Evolutionary conservation across 1,284 basidiomycete species (phyloP).

Genomic region (Vanrija sp.): DNA sequence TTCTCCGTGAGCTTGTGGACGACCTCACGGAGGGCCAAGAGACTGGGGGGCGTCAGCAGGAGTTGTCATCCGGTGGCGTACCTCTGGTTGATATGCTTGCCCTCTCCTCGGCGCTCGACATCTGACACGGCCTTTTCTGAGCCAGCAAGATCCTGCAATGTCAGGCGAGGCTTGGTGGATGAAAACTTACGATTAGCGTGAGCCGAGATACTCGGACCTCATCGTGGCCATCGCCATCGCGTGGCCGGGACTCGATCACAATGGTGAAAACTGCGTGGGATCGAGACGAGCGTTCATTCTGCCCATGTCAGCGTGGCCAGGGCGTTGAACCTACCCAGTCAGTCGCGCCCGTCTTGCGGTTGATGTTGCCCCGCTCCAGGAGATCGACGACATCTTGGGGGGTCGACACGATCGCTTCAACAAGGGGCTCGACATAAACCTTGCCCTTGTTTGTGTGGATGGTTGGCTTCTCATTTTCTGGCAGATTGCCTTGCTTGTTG

Average conservation of each 20-base stretch:
- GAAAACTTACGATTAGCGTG: slow-evolving; percentile 7
- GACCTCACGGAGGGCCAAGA: slow-evolving; percentile 55
- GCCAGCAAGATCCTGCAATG: slow-evolving; percentile 53
- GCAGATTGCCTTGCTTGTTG: slow-evolving; percentile 35
- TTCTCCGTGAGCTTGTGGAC: slow-evolving; percentile 56
- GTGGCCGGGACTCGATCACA: slow-evolving; percentile 46
- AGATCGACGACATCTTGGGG: slow-evolving; percentile 52
- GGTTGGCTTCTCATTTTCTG: slow-evolving; percentile 39
- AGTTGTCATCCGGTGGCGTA: slow-evolving; percentile 7
- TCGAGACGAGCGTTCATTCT: slow-evolving; percentile 55
- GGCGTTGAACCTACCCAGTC: slow-evolving; percentile 56
- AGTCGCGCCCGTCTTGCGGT: slow-evolving; percentile 54
- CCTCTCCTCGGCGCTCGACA: slow-evolving; percentile 55
- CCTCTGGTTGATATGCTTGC: slow-evolving; percentile 57
- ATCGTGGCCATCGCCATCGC: slow-evolving; percentile 33
- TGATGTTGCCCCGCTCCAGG: slow-evolving; percentile 51
- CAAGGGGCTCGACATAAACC: slow-evolving; percentile 52
- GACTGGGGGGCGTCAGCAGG: slow-evolving; percentile 24
- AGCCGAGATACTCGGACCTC: slow-evolving; percentile 45
- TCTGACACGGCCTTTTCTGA: slow-evolving; percentile 56
- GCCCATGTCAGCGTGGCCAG: background rate
- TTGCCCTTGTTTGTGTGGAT: slow-evolving; percentile 49
- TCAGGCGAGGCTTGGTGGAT: too few relatives aligned
- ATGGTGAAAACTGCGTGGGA: slow-evolving; percentile 57
- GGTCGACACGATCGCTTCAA: slow-evolving; percentile 54